Percentiles rank a stretch among this genome's conserved stretches.
These are phyloP conservation scores for Chlamydomonas sp. DNA, from an alignment of 139 green algal genomes.

Conservation along the genomic window DNA sequence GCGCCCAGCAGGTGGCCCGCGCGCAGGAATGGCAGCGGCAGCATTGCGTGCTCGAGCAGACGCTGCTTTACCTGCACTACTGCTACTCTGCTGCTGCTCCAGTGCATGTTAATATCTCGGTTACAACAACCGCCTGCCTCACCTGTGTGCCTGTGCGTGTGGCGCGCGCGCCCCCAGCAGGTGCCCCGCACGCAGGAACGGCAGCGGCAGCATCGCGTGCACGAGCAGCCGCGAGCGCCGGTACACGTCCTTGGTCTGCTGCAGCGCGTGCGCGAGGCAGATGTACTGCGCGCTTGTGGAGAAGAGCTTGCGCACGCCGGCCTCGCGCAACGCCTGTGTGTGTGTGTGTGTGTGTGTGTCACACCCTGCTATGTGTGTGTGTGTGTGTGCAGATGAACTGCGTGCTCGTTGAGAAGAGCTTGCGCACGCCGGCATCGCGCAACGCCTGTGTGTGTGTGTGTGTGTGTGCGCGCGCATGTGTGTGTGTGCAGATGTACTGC, in stretches of 20 bases:
- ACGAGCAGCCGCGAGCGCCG: background rate
- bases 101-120: too few relatives aligned
- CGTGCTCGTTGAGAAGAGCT: too few relatives aligned
- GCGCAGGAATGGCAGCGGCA: constrained; percentile 66
- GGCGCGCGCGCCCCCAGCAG: constrained; percentile 24
- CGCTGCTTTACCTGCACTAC: too few relatives aligned
- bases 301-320: constrained; percentile 39
- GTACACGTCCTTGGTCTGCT: constrained; percentile 29
- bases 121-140: too few relatives aligned
- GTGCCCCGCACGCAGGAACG: constrained; percentile 54
- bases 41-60: constrained; percentile 20
- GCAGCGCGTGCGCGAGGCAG: constrained; percentile 52
- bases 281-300: constrained; percentile 67
- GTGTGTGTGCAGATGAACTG: background rate
- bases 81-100: too few relatives aligned
- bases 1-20: constrained; percentile 41
- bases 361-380: too few relatives aligned
- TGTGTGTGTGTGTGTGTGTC: too few relatives aligned
- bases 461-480: background rate
- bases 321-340: too few relatives aligned
- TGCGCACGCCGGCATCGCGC: background rate
- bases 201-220: constrained; percentile 54
- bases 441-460: background rate
- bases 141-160: too few relatives aligned
- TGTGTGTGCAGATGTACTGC: too few relatives aligned